These are phyloP conservation scores for Phoenix dactylifera DNA, from an alignment of 176 grass and related monocot genomes.

Conservation along the genomic window DNA sequence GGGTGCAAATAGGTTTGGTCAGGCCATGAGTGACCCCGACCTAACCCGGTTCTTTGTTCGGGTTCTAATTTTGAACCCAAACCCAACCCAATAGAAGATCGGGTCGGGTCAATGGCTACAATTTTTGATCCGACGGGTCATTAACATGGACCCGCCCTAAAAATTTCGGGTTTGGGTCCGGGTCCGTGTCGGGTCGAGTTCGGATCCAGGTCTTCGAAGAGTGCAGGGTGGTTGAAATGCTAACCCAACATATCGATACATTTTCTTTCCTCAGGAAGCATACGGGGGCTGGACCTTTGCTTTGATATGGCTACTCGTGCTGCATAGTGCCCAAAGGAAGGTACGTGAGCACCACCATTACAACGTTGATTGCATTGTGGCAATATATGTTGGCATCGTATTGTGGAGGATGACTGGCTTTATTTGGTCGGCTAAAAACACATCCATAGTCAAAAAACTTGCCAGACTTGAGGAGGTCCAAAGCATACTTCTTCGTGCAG, in stretches of 20 bases:
- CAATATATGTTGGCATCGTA: constrained; percentile 78
- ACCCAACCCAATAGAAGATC: no score
- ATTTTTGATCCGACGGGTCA: no score
- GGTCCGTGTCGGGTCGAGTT: no score
- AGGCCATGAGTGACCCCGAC: no score
- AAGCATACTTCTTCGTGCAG: constrained; percentile 39
- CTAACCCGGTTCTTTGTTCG: no score
- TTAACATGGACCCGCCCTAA: no score
- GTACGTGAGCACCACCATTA: constrained; percentile 77
- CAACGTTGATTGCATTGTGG: constrained; percentile 66
- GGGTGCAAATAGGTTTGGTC: no score
- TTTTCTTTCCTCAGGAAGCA: constrained; percentile 54
- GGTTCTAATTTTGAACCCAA: no score
- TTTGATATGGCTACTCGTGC: constrained; percentile 57
- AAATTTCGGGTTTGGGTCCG: no score
- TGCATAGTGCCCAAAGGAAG: constrained; percentile 85
- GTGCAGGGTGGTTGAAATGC: neutral
- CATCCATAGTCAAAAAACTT: constrained; percentile 31
- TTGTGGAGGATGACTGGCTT: constrained; percentile 77
- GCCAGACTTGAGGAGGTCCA: constrained; percentile 56
- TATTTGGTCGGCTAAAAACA: constrained; percentile 57
- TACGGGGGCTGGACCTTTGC: constrained; percentile 80
- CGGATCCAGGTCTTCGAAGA: no score
- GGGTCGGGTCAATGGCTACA: no score
- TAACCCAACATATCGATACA: neutral